A percentile compares a stretch with the other conserved stretches of the same genome.
Evolutionary conservation across 805 yeast species (phyloP).

Genomic region (Zygotorulaspora danielsina): DNA sequence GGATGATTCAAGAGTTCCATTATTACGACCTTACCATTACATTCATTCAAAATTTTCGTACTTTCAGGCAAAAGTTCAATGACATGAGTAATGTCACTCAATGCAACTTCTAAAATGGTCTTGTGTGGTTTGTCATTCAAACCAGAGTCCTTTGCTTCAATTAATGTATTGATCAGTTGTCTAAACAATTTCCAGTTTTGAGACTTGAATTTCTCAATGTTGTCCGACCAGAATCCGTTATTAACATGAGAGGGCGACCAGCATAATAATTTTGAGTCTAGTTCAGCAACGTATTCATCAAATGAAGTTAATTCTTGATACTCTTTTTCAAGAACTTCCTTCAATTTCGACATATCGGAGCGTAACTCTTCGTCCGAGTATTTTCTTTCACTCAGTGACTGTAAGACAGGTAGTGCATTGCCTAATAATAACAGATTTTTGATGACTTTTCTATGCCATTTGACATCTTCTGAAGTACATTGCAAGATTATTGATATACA

Average conservation of each 20-base stretch:
- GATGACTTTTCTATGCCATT: constrained; percentile 44
- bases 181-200: constrained; percentile 69
- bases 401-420: constrained; percentile 66
- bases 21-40: constrained; percentile 68
- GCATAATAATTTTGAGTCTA: constrained; percentile 68
- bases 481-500: constrained; percentile 72
- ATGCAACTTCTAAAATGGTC: constrained; percentile 52
- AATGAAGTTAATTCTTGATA: constrained; percentile 80
- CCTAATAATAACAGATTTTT: constrained; percentile 68
- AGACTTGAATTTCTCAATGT: constrained; percentile 69
- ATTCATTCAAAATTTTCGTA: constrained; percentile 46
- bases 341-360: constrained; percentile 58
- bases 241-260: constrained; percentile 94
- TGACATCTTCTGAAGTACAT: constrained; percentile 41
- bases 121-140: constrained; percentile 36
- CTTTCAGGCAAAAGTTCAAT: constrained; percentile 61
- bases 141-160: constrained; percentile 31
- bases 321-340: constrained; percentile 60
- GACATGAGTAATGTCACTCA: constrained; percentile 63
- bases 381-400: constrained; percentile 74
- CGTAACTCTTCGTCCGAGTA: constrained; percentile 93
- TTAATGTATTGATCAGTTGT: constrained; percentile 52
- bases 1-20: constrained; percentile 79
- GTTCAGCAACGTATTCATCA: constrained; percentile 85
- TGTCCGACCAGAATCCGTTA: constrained; percentile 85